Percentiles rank a stretch among this genome's conserved stretches.
These are phyloP conservation scores for Microcyclospora pomicola DNA, from an alignment of 2,329 filamentous ascomycete genomes.

Conservation along the genomic window DNA sequence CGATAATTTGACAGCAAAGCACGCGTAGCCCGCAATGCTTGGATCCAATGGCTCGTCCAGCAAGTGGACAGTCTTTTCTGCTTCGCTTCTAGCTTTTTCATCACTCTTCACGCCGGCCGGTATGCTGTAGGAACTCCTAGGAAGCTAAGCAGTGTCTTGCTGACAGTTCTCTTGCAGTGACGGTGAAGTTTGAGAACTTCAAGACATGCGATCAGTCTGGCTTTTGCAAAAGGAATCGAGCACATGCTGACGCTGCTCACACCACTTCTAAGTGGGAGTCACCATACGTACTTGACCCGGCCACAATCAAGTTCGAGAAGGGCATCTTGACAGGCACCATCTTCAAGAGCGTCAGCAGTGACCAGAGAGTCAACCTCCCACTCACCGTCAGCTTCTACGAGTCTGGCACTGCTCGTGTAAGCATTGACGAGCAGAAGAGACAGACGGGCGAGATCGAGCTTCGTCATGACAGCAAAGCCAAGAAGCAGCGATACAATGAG, in stretches of 20 bases:
- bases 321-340: conserved; percentile 68
- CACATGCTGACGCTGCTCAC: conserved; percentile 65
- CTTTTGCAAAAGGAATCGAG: conserved; percentile 92
- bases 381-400: conserved; percentile 79
- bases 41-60: conserved; percentile 29
- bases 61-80: conserved; percentile 52
- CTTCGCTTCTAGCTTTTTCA: conserved; percentile 44
- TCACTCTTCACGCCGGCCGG: conserved; percentile 51
- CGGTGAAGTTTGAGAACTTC: conserved; percentile 93
- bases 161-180: conserved; percentile 36
- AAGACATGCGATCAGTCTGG: conserved; percentile 93
- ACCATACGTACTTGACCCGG: conserved; percentile 63
- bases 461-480: conserved; percentile 65
- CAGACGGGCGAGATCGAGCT: conserved; percentile 80
- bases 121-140: conserved; percentile 27
- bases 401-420: conserved; percentile 75
- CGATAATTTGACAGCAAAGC: conserved; percentile 2
- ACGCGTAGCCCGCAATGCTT: conserved; percentile 6
- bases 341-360: conserved; percentile 59
- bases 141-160: background rate
- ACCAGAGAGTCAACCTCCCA: conserved; percentile 63
- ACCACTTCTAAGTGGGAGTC: conserved; percentile 57
- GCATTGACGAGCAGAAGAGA: conserved; percentile 81
- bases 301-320: conserved; percentile 61
- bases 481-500: conserved; percentile 93